These are phyloP conservation scores for Dictyophora rubrovolvata DNA, from an alignment of 768 basidiomycete genomes.

Conservation along the genomic window DNA sequence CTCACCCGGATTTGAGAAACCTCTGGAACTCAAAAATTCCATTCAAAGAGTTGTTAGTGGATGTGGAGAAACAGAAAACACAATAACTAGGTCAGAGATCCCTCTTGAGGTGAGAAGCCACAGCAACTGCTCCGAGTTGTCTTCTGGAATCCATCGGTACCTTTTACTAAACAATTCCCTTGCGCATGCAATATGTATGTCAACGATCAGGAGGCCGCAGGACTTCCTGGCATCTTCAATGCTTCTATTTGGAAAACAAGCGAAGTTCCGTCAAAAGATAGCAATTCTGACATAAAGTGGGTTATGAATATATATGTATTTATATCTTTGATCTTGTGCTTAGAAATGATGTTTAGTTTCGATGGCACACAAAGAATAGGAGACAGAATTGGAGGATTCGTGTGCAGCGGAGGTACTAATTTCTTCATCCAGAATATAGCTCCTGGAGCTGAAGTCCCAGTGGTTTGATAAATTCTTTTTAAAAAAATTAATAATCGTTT, in stretches of 20 bases:
- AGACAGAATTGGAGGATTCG: background rate
- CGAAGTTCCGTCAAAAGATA: background rate
- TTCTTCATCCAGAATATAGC: background rate
- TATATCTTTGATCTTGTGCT: too few relatives aligned
- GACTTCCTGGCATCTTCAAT: background rate
- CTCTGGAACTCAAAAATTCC: background rate
- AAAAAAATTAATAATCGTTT: background rate
- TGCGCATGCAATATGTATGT: too few relatives aligned
- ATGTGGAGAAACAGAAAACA: background rate
- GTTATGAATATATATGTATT: too few relatives aligned
- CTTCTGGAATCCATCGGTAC: too few relatives aligned
- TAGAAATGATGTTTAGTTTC: background rate
- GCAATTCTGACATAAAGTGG: background rate
- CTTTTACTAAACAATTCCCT: too few relatives aligned
- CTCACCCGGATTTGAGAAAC: background rate
- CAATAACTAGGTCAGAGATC: background rate
- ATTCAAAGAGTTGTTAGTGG: background rate
- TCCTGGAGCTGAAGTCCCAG: background rate
- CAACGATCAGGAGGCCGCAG: background rate
- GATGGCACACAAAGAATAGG: background rate
- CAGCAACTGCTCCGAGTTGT: background rate
- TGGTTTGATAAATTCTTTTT: background rate
- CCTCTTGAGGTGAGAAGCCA: background rate
- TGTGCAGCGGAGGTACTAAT: background rate
- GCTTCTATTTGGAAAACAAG: background rate